Evolutionary conservation across 306 rosid species (phyloP), one percentile per base, ranked within the genome.

Genomic region (Psophocarpus tetragonolobus): DNA sequence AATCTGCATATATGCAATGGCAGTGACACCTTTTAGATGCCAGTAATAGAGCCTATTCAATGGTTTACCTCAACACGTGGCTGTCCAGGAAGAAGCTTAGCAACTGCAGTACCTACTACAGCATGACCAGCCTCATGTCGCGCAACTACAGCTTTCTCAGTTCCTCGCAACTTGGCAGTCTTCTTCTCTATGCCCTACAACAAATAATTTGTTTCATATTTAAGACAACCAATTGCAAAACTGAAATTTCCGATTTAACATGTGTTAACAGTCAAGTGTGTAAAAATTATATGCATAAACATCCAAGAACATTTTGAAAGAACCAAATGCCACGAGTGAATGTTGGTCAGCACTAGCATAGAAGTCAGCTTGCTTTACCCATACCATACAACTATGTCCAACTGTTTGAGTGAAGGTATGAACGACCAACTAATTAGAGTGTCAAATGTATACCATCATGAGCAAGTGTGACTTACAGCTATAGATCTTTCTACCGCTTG

Each of bases 51-150:
- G 63, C 27, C 73, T 73, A 68, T 67, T 77, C 33, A 27, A 36
- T 66, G 51, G 29, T 33, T 85, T 84, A 94, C 98, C 97, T 94
- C 98, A 35, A 90, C 98, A 68, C 91, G 95, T 68, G 98, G 97
- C 72, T 94, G 98, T 74, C 97, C 97, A 75, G 90, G 74, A 82
- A 94, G 92, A 84, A 94, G 97, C 84, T 82, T 90, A 41, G 97
- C 97, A 85, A 94, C 94, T 29, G 98, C 98, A 77, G 98, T 92
- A 67, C 98, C 97, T 45, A 94, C 97, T 23, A 94, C 97, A 21
- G 98, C 98, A 80, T 94, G 98, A 68, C 98, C 98, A 62, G 88
- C 98, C 83, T 94, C 98, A 83, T 94, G 98, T 44, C 98, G 88
- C 54, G 98, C 98, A 85, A 94, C 98, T 44, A 92, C 97, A 74